phyloP scores from a whole-genome alignment of 2,329 filamentous ascomycete species.

The Ophiocordyceps unilateralis region DNA sequence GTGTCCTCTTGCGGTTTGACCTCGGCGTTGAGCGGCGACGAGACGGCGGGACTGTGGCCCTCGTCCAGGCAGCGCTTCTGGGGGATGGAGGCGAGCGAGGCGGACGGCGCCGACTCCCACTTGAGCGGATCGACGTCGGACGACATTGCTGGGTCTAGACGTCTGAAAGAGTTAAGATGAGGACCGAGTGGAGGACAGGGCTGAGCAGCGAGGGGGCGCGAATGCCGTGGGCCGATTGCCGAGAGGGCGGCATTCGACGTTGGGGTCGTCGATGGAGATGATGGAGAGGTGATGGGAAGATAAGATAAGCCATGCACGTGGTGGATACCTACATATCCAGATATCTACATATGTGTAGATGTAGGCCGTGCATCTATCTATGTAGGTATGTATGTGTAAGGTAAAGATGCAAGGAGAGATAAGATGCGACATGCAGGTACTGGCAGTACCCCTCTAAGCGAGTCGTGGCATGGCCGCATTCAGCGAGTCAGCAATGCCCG shows the following conservation, averaged over 20 bases:
- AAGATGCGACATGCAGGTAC: not conserved
- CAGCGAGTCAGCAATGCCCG: not conserved
- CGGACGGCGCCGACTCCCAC: constrained; percentile 21
- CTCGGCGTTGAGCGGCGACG: constrained; percentile 60
- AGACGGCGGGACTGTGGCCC: constrained; percentile 50
- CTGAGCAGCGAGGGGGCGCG: not conserved
- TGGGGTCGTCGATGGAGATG: not conserved
- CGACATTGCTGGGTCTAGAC: constrained; percentile 11
- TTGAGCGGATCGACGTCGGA: constrained; percentile 21
- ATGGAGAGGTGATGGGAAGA: not conserved
- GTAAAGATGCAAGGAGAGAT: not conserved
- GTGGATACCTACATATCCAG: not conserved
- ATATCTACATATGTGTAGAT: not conserved
- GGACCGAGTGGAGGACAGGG: not conserved
- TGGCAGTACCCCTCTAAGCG: not conserved
- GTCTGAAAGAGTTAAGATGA: no score
- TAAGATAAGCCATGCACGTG: not conserved
- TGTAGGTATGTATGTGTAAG: not conserved
- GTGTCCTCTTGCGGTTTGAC: constrained; percentile 31
- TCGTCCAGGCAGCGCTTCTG: constrained; percentile 53
- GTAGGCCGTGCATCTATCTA: not conserved
- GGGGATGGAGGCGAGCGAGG: constrained; percentile 31
- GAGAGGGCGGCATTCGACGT: not conserved
- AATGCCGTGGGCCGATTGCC: not conserved
- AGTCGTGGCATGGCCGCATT: not conserved